Base-by-base conservation (phyloP, 2,329 filamentous ascomycete species). In the Sphaceloma murrayae region DNA sequence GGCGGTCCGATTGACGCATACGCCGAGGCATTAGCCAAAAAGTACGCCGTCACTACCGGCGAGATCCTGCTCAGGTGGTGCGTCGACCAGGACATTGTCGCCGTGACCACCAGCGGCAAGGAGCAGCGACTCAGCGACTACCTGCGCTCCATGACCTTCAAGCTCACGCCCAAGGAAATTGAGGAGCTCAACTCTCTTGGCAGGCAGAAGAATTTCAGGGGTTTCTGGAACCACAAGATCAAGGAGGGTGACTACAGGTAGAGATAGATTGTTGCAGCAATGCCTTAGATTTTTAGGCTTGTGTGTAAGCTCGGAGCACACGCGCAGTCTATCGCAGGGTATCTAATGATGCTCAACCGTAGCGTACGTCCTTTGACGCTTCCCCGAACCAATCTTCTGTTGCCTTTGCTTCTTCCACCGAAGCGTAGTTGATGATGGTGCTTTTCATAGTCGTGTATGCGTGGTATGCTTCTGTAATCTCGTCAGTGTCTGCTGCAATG, bases 341-440 rank as follows among this genome's bases (percentile, higher is more conserved):
- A 13, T 8, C 10, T 8, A 16, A 5, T 11, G 9, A 40, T 40
- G 36, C 27, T 38, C 56, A 80, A 1, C 78, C 77, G 58, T 82
- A 82, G 51, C 78, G 62, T 2, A 82, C 80, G 34, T 70, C 60
- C 0, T 64, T 69, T 1, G 62, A 56, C 1, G 68, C 72, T 45
- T 80, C 77, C 38, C 70, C 67, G 57, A 85, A 85, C 81, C 81
- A 85, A 49, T 80, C 78, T 27, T 82, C 78, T 2, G 62, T 63
- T 9, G 62, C 65, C 14, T 74, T 52, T 1, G 57, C 56, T 52
- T 78, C 74, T 42, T 74, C 69, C 0, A 62, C 61, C 0, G 69
- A 67, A 0, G 76, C 80, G 52, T 80, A 85, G 56, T 82, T 85
- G 49, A 85, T 72, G 21, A 82, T 74, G 0, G 75, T 80, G 55